Evolutionary conservation across 805 yeast genomes (phyloP).

Genomic region (Candida yuanshanica): DNA sequence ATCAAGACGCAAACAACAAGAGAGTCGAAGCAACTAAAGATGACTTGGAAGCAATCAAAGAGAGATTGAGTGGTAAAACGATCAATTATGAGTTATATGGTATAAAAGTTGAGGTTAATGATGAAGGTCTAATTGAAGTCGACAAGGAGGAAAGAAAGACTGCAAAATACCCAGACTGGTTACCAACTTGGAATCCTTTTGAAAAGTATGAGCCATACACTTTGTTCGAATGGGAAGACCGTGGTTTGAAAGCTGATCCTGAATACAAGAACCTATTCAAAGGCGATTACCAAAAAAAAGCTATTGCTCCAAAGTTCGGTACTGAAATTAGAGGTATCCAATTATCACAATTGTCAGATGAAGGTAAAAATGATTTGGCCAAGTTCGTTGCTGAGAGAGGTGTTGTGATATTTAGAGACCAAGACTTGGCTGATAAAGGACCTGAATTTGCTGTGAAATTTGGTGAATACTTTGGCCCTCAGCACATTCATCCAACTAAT

Average conservation of each 20-base stretch:
- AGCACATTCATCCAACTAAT: conserved; percentile 69
- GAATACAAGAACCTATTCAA: conserved; percentile 4
- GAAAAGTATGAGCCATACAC: conserved; percentile 9
- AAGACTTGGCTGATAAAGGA: conserved; percentile 55
- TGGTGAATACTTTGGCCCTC: conserved; percentile 62
- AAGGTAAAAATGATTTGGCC: conserved; percentile 66
- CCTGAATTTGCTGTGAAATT: conserved; percentile 43
- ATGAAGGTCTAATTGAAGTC: conserved; percentile 3
- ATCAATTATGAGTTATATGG: background rate
- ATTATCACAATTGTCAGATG: conserved; percentile 44
- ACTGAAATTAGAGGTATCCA: conserved; percentile 56
- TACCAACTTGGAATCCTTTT: conserved; percentile 10
- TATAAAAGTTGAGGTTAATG: conserved; percentile 2
- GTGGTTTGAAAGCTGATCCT: conserved; percentile 7
- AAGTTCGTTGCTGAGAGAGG: conserved; percentile 63
- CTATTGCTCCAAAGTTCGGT: conserved; percentile 4
- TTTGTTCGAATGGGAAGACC: conserved; percentile 6
- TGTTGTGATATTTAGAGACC: conserved; percentile 60
- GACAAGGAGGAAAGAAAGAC: conserved; percentile 1
- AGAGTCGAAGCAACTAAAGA: background rate
- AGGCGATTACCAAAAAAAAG: background rate
- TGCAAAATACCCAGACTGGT: conserved; percentile 4
- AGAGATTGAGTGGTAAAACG: background rate
- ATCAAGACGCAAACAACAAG: background rate
- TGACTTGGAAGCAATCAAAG: background rate